Percentiles rank a stretch among this genome's conserved stretches.
Conservation (phyloP, 192 early-diverging fungal genomes). For the Coemansia interrupta region DNA sequence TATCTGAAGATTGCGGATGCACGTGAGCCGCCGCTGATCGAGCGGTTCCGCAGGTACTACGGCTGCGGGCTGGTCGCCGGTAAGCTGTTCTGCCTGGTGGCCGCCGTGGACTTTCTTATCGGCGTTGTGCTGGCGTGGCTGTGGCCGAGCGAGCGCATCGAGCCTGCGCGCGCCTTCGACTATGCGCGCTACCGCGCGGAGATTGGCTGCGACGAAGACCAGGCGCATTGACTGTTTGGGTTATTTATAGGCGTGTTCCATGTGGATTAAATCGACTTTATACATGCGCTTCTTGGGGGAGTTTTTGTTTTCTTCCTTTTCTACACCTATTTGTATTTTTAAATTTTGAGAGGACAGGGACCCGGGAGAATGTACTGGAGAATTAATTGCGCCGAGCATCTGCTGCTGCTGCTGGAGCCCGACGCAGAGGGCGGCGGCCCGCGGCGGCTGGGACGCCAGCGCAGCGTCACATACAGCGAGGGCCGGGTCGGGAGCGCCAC, state of each 20-base stretch:
- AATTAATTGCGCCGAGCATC: constrained; percentile 43
- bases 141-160: constrained; percentile 69
- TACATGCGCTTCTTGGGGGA: not conserved
- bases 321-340: not conserved
- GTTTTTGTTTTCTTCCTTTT: not conserved
- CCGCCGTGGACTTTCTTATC: constrained; percentile 81
- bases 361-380: constrained; percentile 42
- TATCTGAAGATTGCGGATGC: constrained; percentile 70
- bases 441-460: constrained; percentile 10
- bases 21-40: constrained; percentile 68
- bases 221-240: not conserved
- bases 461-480: constrained; percentile 36
- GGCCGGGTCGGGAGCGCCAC: not conserved
- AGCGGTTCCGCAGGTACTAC: constrained; percentile 77
- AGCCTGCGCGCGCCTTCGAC: constrained; percentile 63
- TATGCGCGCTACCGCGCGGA: not conserved
- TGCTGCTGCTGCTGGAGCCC: constrained; percentile 24
- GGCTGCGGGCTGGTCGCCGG: constrained; percentile 88
- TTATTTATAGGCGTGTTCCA: too few relatives aligned
- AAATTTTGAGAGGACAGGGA: not conserved
- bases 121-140: constrained; percentile 78
- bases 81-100: constrained; percentile 85
- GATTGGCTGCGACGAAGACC: not conserved
- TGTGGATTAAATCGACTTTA: too few relatives aligned
- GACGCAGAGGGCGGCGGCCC: not conserved